phyloP scores from a whole-genome alignment of 768 basidiomycete species.

The Kwoniella dendrophila region DNA sequence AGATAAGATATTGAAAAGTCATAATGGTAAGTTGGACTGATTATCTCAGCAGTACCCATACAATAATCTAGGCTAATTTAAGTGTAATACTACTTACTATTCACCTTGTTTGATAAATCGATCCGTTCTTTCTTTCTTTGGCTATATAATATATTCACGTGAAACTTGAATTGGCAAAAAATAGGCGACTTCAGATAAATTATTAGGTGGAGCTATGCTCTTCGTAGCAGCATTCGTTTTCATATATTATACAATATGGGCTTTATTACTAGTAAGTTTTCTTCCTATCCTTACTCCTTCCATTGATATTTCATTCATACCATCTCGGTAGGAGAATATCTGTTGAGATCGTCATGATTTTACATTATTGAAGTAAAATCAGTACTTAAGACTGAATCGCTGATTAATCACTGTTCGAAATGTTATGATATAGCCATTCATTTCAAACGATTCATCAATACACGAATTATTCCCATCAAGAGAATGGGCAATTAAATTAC shows the following conservation, averaged over 20 bases:
- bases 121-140: no score
- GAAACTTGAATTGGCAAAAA: no score
- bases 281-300: background rate
- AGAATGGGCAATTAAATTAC: constrained; percentile 89
- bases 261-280: constrained; percentile 66
- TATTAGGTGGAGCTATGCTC: constrained; percentile 77
- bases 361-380: background rate
- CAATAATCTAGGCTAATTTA: no score
- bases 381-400: no score
- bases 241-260: constrained; percentile 89
- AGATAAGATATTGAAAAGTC: no score
- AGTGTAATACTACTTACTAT: no score
- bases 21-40: no score
- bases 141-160: no score
- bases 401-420: background rate
- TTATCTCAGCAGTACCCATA: no score
- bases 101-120: no score
- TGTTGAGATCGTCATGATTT: background rate
- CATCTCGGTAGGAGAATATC: no score
- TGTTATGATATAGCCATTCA: constrained; percentile 65
- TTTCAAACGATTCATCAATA: constrained; percentile 71
- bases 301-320: no score
- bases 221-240: constrained; percentile 74
- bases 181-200: constrained; percentile 79
- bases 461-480: constrained; percentile 80